A percentile compares a stretch with the other conserved stretches of the same genome.
Conservation (phyloP, 441 rosid species). For the Bocquillonia castaneifolia region DNA sequence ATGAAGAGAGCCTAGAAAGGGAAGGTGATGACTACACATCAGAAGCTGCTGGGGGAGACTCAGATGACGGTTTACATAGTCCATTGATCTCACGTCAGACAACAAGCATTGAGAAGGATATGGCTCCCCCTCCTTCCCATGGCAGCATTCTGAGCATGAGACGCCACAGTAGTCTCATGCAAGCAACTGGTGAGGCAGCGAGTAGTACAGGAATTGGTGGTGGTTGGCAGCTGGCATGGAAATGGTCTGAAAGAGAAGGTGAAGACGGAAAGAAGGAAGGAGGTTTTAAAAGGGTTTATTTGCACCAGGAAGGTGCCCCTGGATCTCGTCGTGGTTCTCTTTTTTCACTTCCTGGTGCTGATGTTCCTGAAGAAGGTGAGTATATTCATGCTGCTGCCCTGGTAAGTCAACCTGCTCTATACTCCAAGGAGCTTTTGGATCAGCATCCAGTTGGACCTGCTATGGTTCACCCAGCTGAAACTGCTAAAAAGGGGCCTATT, state of each 20-base stretch:
- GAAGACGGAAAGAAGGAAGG: slow-evolving; percentile 76
- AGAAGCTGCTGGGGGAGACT: slow-evolving; percentile 61
- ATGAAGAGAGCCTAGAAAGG: slow-evolving; percentile 61
- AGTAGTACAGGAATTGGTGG: slow-evolving; percentile 82
- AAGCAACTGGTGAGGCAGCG: slow-evolving; percentile 49
- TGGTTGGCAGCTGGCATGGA: slow-evolving; percentile 98
- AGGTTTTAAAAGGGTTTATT: slow-evolving; percentile 73
- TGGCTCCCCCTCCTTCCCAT: slow-evolving; percentile 45
- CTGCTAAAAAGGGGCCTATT: slow-evolving; percentile 47
- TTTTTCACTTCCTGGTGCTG: slow-evolving; percentile 54
- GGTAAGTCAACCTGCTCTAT: slow-evolving; percentile 72
- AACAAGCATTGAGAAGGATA: slow-evolving; percentile 69
- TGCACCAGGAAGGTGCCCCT: slow-evolving; percentile 66
- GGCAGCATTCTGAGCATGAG: slow-evolving; percentile 52
- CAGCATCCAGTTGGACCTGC: slow-evolving; percentile 78
- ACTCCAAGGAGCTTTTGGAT: slow-evolving; percentile 49
- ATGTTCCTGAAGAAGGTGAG: slow-evolving; percentile 40
- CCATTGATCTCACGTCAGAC: slow-evolving; percentile 92
- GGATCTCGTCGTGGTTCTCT: slow-evolving; percentile 60
- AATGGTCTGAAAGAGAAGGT: slow-evolving; percentile 75
- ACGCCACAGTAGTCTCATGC: slow-evolving; percentile 59
- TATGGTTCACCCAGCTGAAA: slow-evolving; percentile 66
- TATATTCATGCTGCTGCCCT: slow-evolving; percentile 68
- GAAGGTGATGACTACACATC: slow-evolving; percentile 70
- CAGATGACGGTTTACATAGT: slow-evolving; percentile 75